Percentiles rank a stretch among this genome's conserved stretches.
Conservation (phyloP, 495 filamentous ascomycete species). For the Xylaria telfairii region DNA sequence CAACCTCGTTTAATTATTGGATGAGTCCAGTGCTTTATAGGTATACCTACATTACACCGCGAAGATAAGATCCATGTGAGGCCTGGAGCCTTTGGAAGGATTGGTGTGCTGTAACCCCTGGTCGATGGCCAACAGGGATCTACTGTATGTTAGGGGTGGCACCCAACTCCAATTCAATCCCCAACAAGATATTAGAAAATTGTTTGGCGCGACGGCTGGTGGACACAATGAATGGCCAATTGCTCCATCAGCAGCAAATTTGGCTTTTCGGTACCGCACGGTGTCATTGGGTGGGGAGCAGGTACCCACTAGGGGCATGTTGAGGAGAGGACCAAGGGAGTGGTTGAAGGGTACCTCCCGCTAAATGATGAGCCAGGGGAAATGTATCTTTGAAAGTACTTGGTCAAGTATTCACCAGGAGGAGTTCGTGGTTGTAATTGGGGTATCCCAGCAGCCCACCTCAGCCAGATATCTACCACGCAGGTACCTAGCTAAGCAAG, state of each 20-base stretch:
- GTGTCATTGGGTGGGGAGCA: background rate
- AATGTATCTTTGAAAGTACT: conserved; percentile 6
- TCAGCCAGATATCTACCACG: background rate
- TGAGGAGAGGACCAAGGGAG: conserved; percentile 5
- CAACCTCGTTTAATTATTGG: background rate
- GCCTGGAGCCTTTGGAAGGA: too few species aligned
- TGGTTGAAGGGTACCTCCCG: conserved; percentile 9
- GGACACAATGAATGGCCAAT: background rate
- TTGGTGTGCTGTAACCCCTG: conserved; percentile 13
- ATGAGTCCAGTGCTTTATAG: too few species aligned
- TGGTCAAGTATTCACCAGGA: background rate
- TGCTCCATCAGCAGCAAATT: background rate
- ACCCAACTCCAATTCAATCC: conserved; percentile 37
- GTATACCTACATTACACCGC: too few species aligned
- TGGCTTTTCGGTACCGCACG: conserved; percentile 9
- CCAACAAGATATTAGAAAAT: conserved; percentile 41
- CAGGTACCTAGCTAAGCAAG: background rate
- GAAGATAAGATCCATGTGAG: background rate
- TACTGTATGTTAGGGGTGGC: conserved; percentile 29
- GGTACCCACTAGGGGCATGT: conserved; percentile 10
- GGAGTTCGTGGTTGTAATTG: background rate
- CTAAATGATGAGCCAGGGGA: background rate
- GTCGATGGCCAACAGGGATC: conserved; percentile 32
- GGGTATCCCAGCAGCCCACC: conserved; percentile 2
- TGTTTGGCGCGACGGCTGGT: conserved; percentile 36